Base-by-base conservation (phyloP, 768 basidiomycete genomes). In the Mycena olivaceomarginata region DNA sequence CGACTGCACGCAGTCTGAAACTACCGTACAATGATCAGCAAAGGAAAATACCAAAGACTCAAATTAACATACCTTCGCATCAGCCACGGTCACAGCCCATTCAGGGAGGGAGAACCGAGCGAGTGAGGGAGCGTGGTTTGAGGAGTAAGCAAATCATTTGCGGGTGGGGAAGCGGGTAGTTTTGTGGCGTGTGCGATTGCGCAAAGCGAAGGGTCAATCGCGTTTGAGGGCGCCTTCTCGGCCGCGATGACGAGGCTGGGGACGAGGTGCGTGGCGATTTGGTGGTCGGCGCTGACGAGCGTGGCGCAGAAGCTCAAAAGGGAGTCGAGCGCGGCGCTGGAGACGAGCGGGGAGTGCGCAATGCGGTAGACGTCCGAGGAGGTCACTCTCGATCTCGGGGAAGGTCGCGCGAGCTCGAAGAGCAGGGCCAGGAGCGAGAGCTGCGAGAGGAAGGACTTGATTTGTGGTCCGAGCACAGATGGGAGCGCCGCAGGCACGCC, bases 181-280 rank as follows among this genome's bases (percentile, higher is more conserved):
- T n/a, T n/a, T n/a, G n/a, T n/a, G n/a, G n/a, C n/a, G n/a, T n/a
- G n/a, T n/a, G n/a, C n/a, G n/a, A n/a, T n/a, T n/a, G n/a, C n/a
- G n/a, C n/a, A n/a, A n/a, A n/a, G n/a, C n/a, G n/a, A n/a, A n/a
- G n/a, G n/a, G n/a, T n/a, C n/a, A n/a, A n/a, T n/a, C n/a, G n/a
- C n/a, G n/a, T n/a, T n/a, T n/a, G n/a, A 3, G 0, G 90, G 86
- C 1, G 92, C 91, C 82, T 93, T 96, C 80, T 95, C 92, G 3
- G 92, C 89, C 0, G 91, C 84, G 45, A 90, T 89, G 31, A 94
- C 93, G 62, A 98, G 88, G 80, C 91, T 94, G 0, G 94, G 95
- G 11, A 98, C 93, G 18, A 98, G 86, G 78, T 96, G 94, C 0
- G 94, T 94, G 4, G 96, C 94, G 77, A 97, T 95, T 83, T 95